These are phyloP conservation scores for Sarocladiaceae sp. DNA, from an alignment of 2,329 filamentous ascomycete species.

Conservation along the genomic window DNA sequence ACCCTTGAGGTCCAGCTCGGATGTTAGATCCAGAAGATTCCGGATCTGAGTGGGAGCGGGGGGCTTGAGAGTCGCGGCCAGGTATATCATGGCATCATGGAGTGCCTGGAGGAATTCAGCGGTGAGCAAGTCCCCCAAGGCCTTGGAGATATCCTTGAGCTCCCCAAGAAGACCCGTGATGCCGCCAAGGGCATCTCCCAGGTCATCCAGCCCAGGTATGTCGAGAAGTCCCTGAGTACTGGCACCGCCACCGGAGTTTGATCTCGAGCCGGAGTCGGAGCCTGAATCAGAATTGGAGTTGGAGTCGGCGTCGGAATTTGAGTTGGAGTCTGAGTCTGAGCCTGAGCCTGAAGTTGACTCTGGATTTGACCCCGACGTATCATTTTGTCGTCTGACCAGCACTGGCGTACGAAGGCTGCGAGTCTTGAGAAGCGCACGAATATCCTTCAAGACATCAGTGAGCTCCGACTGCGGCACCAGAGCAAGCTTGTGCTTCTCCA, in stretches of 20 bases:
- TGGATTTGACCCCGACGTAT: too few species aligned
- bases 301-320: not conserved
- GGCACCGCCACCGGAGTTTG: slow-evolving; percentile 3
- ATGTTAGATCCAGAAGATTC: slow-evolving; percentile 20
- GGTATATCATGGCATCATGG: slow-evolving; percentile 34
- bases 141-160: slow-evolving; percentile 13
- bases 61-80: slow-evolving; percentile 30
- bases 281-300: not conserved
- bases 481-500: slow-evolving; percentile 37
- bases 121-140: slow-evolving; percentile 25
- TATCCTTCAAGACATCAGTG: slow-evolving; percentile 36
- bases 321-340: not conserved
- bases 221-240: slow-evolving; percentile 4
- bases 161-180: slow-evolving; percentile 16
- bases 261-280: not conserved
- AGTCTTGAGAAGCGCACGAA: slow-evolving; percentile 32
- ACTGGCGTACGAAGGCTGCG: slow-evolving; percentile 11
- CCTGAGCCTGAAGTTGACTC: not conserved
- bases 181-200: slow-evolving; percentile 17
- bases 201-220: slow-evolving; percentile 16
- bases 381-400: slow-evolving; percentile 7
- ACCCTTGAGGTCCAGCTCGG: slow-evolving; percentile 26
- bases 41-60: slow-evolving; percentile 27
- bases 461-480: slow-evolving; percentile 39
- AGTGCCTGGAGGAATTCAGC: slow-evolving; percentile 33